Percentiles rank a stretch among this genome's conserved stretches.
Evolutionary conservation across 768 basidiomycete species (phyloP).

Genomic region (Mycena albidolilacea): DNA sequence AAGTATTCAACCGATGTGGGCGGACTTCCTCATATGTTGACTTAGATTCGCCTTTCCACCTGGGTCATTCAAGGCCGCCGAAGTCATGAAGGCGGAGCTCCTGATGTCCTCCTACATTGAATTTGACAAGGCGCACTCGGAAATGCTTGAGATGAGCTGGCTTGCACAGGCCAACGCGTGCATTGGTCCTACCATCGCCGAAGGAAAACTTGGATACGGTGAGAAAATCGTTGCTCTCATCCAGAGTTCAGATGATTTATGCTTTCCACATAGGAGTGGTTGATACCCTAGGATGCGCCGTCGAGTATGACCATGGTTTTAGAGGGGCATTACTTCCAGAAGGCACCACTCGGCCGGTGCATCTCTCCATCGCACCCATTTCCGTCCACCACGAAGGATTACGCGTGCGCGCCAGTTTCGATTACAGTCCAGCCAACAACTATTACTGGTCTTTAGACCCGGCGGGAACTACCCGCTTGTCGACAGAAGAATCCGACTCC

Average conservation of each 20-base stretch:
- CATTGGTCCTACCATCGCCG: not conserved
- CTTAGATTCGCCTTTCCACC: slow-evolving; percentile 2
- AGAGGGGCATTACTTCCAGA: not conserved
- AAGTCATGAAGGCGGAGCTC: not conserved
- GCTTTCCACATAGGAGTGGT: not conserved
- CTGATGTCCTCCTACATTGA: not conserved
- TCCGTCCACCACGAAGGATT: no score
- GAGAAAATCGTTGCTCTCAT: not conserved
- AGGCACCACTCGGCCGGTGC: not conserved
- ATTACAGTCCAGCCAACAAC: no score
- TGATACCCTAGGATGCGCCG: not conserved
- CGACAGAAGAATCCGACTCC: not conserved
- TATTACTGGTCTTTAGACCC: not conserved
- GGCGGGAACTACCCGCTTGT: not conserved
- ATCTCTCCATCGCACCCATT: not conserved
- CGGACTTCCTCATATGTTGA: not conserved
- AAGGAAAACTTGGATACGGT: not conserved
- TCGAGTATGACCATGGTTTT: not conserved
- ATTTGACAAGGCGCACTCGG: not conserved
- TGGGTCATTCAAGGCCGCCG: not conserved
- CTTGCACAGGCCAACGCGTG: slow-evolving; percentile 11
- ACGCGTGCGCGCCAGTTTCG: not conserved
- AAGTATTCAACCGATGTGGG: not conserved
- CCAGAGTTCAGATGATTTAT: no score
- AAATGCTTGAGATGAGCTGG: not conserved